Percentiles rank a stretch among this genome's conserved stretches.
These are phyloP conservation scores for Starmerella tilneyi DNA, from an alignment of 805 yeast species.

Conservation along the genomic window DNA sequence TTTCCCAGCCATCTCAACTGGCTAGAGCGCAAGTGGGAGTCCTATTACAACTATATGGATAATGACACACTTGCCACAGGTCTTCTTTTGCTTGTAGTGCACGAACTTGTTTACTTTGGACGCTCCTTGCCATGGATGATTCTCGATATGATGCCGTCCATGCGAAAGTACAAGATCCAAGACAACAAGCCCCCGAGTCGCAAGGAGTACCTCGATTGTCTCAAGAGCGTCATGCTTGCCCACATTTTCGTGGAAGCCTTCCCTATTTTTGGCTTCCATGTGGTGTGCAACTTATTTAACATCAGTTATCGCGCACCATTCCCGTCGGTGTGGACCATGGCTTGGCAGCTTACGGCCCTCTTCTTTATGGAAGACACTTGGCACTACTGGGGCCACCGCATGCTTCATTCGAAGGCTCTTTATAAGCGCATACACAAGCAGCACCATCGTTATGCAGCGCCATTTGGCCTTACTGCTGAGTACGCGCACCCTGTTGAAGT, in stretches of 20 bases:
- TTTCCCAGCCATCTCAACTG: constrained; percentile 21
- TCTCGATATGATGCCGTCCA: constrained; percentile 74
- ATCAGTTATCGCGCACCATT: constrained; percentile 74
- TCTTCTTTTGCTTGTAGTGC: constrained; percentile 64
- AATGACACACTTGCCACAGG: constrained; percentile 93
- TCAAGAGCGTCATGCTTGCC: constrained; percentile 69
- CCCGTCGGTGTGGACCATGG: constrained; percentile 54
- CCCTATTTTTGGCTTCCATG: constrained; percentile 96
- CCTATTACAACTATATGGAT: constrained; percentile 72
- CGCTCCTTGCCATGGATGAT: constrained; percentile 89
- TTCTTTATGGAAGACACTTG: constrained; percentile 85
- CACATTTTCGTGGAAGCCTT: constrained; percentile 90
- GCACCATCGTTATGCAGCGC: constrained; percentile 97
- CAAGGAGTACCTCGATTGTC: constrained; percentile 86
- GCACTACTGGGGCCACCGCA: constrained; percentile 95
- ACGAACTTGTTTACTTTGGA: constrained; percentile 84
- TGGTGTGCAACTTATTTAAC: constrained; percentile 72
- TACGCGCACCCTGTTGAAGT: constrained; percentile 96
- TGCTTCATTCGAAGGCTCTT: constrained; percentile 70
- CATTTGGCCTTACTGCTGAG: constrained; percentile 94
- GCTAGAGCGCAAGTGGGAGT: constrained; percentile 74
- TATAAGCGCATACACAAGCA: constrained; percentile 93
- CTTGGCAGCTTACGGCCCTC: constrained; percentile 59
- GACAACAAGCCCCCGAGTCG: constrained; percentile 69
- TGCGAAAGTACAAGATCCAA: constrained; percentile 81